These are phyloP conservation scores for Camelina hispida DNA, from an alignment of 345 rosid genomes.

Conservation along the genomic window DNA sequence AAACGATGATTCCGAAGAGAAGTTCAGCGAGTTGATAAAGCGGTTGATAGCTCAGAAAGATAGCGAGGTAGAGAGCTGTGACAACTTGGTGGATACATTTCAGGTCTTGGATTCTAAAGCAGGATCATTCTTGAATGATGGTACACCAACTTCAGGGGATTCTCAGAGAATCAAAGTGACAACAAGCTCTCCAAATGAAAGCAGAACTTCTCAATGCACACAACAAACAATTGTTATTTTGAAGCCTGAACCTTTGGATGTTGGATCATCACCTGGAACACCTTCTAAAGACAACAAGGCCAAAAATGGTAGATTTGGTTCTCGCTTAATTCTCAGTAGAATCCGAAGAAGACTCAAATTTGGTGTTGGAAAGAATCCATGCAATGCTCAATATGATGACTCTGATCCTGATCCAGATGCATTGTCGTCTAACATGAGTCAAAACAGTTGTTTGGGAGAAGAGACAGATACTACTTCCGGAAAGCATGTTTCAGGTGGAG, in stretches of 20 bases:
- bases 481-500: slow-evolving; percentile 58
- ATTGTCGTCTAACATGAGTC: slow-evolving; percentile 50
- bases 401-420: slow-evolving; percentile 66
- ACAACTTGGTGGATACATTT: slow-evolving; percentile 66
- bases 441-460: slow-evolving; percentile 23
- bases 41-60: slow-evolving; percentile 67
- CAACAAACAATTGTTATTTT: slow-evolving; percentile 71
- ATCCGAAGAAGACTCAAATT: slow-evolving; percentile 57
- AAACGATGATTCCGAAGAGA: slow-evolving; percentile 60
- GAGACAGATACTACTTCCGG: slow-evolving; percentile 52
- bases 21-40: slow-evolving; percentile 69
- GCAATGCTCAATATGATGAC: slow-evolving; percentile 56
- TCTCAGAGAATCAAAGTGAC: slow-evolving; percentile 46
- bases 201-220: slow-evolving; percentile 53
- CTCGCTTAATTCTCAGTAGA: slow-evolving; percentile 50
- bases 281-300: slow-evolving; percentile 66
- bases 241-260: slow-evolving; percentile 53
- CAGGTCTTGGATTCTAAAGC: slow-evolving; percentile 67
- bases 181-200: slow-evolving; percentile 48
- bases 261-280: slow-evolving; percentile 48
- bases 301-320: slow-evolving; percentile 49
- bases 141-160: not conserved
- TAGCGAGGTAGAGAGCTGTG: slow-evolving; percentile 47
- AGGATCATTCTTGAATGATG: slow-evolving; percentile 49
- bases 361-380: slow-evolving; percentile 51